Conservation (phyloP, 768 basidiomycete genomes). For the Tricholoma saponaceum region DNA sequence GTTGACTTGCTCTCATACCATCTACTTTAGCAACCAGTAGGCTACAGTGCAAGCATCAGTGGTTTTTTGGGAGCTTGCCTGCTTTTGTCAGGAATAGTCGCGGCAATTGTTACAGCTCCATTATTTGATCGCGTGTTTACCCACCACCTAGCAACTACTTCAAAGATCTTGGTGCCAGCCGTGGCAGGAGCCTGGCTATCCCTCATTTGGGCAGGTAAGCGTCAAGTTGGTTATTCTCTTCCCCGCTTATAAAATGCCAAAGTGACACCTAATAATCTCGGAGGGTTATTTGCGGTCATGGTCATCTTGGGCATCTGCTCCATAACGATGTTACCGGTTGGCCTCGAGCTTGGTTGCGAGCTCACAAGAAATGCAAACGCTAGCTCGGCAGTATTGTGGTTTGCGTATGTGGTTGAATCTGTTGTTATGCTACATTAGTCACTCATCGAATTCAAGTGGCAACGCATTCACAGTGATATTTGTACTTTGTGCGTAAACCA, state of each 20-base stretch:
- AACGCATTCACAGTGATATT: constrained; percentile 63
- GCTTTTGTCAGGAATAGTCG: constrained; percentile 66
- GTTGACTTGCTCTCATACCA: neutral
- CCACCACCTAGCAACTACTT: constrained; percentile 56
- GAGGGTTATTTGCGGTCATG: constrained; percentile 61
- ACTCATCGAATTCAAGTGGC: constrained; percentile 37
- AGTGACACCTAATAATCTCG: constrained; percentile 63
- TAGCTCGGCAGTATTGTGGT: constrained; percentile 76
- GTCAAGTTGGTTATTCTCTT: neutral
- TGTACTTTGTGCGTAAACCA: constrained; percentile 46
- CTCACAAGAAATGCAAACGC: constrained; percentile 76
- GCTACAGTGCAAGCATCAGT: constrained; percentile 62
- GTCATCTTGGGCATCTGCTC: constrained; percentile 63
- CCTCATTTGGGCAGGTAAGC: constrained; percentile 76
- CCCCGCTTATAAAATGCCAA: neutral
- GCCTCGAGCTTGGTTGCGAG: constrained; percentile 75
- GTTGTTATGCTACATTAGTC: neutral
- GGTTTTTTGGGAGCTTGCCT: constrained; percentile 69
- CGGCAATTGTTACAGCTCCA: constrained; percentile 65
- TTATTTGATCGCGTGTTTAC: constrained; percentile 83
- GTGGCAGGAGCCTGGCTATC: constrained; percentile 64
- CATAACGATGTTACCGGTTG: constrained; percentile 70
- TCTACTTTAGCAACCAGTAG: constrained; percentile 54
- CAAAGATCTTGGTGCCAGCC: constrained; percentile 58
- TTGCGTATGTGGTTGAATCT: constrained; percentile 42